Base-by-base conservation (phyloP, 148 eudicot species). In the Amaranthus palmeri region DNA sequence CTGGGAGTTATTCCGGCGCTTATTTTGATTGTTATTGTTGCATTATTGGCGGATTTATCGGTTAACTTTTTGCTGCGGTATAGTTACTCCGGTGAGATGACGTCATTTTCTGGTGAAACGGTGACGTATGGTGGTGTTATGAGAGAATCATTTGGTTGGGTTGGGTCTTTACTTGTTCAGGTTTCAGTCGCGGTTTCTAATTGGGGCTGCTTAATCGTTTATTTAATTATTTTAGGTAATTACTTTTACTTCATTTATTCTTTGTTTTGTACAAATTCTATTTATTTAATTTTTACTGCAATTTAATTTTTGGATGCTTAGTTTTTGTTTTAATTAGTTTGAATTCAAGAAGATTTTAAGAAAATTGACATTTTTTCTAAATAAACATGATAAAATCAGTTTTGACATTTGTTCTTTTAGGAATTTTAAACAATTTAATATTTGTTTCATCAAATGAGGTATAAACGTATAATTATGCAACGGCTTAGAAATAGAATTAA, bases 61-160 rank as follows among this genome's bases (percentile, higher is more conserved):
- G 97, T 85, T 3, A 92, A 91, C 78, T 88, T 93, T 67, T 69
- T 93, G 83, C 46, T 89, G 70, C 79, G 96, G 80, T 89, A 80
- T 62, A 85, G 96, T 60, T 74, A 84, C 41, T 65, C 85, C 6
- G 96, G 98, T 3, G 74, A 82, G 48, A 62, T 87, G 15, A 82
- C 51, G 41, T 6, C 52, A 46, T 11, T 0, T 40, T 61, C 86
- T 13, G 95, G 98, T 8, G 78, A 81, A 62, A 73, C 86, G 25
- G 80, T 49, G 58, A 91, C 97, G 46, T 93, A 93, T 76, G 97
- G 96, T 6, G 98, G 97, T 2, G 56, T 91, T n/a, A 88, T 93
- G 93, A 80, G 80, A 68, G 96, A 91, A 90, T 89, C 97, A 0
- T 93, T 93, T 74, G 98, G 97, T 61, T 76, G 80, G 74, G 42